Conservation (phyloP, 2,329 filamentous ascomycete genomes). For the Neopestalotiopsis sp. region DNA sequence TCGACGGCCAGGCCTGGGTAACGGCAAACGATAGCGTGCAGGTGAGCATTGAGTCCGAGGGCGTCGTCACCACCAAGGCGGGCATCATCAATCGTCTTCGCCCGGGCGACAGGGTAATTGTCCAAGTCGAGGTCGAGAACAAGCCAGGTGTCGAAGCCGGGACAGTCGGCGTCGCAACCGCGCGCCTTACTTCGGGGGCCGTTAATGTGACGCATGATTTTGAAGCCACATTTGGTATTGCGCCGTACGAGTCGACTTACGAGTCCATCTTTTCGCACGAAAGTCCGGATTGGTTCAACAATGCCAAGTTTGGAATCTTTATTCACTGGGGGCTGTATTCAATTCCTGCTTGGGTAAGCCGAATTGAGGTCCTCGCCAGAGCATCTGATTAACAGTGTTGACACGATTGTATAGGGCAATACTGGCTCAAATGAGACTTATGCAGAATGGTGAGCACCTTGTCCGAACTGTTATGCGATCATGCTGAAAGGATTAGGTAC, state of each 20-base stretch:
- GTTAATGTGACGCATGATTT: constrained; percentile 34
- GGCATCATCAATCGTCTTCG: constrained; percentile 45
- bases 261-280: constrained; percentile 40
- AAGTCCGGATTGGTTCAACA: constrained; percentile 40
- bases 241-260: constrained; percentile 37
- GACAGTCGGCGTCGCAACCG: constrained; percentile 23
- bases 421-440: constrained; percentile 44
- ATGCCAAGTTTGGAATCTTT: constrained; percentile 64
- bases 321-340: constrained; percentile 64
- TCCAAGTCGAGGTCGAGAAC: constrained; percentile 39
- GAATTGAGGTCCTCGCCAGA: background rate
- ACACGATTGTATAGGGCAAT: constrained; percentile 39
- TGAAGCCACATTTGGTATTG: constrained; percentile 40
- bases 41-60: constrained; percentile 36
- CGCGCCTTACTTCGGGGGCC: constrained; percentile 9
- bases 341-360: constrained; percentile 54
- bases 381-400: background rate
- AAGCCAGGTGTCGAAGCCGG: constrained; percentile 25
- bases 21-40: constrained; percentile 32
- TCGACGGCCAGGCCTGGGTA: constrained; percentile 35
- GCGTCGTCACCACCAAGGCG: constrained; percentile 49
- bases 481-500: constrained; percentile 3
- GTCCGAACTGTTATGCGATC: background rate
- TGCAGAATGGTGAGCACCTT: constrained; percentile 47
- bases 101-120: constrained; percentile 48